Percentiles rank a stretch among this genome's conserved stretches.
Conservation (phyloP, 148 eudicot genomes). For the Chenopodium album region DNA sequence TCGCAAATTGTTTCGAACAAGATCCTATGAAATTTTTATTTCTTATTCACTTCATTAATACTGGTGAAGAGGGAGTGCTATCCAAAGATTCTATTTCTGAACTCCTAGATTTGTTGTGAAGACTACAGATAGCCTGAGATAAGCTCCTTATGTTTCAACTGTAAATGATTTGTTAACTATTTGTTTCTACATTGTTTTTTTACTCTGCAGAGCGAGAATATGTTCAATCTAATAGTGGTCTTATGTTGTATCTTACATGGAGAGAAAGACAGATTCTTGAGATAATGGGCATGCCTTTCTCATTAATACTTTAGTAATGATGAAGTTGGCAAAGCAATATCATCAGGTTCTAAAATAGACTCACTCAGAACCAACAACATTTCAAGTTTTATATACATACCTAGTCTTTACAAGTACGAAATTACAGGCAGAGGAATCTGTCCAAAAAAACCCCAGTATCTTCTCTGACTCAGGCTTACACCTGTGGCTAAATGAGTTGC, state of each 20-base stretch:
- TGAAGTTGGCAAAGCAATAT: neutral
- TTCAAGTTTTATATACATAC: constrained; percentile 35
- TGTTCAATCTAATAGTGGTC: neutral
- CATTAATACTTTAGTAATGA: neutral
- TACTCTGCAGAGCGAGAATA: neutral
- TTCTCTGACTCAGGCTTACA: constrained; percentile 73
- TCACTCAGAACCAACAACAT: neutral
- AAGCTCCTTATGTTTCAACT: neutral
- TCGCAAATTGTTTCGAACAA: neutral
- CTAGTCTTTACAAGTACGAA: constrained; percentile 82
- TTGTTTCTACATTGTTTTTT: neutral
- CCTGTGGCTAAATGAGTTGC: constrained; percentile 56
- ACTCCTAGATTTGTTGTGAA: neutral
- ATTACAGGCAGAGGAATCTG: constrained; percentile 83
- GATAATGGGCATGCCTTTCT: neutral
- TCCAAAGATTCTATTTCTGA: neutral
- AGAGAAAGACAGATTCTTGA: neutral
- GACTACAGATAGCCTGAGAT: neutral
- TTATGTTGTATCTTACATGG: neutral
- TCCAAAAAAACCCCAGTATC: constrained; percentile 95
- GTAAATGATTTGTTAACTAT: neutral
- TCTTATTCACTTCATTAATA: neutral
- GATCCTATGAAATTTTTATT: neutral
- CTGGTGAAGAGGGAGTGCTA: neutral
- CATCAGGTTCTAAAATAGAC: no score